Conservation (phyloP, 208 protist species). For the Entamoeba moshkovskii region DNA sequence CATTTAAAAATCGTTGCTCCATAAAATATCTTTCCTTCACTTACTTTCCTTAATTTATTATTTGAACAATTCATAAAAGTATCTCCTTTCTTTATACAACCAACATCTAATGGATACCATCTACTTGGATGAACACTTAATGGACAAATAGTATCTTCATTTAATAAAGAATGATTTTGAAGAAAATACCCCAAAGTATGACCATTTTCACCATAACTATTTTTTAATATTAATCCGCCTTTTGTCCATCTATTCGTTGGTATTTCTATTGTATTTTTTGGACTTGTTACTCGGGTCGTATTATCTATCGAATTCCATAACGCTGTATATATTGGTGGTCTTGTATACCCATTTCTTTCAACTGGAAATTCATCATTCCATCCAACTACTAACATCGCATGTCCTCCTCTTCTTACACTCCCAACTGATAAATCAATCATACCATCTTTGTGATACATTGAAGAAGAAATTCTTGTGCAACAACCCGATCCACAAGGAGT, state of each 20-base stretch:
- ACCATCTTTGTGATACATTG: not conserved
- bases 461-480: not conserved
- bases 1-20: not conserved
- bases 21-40: not conserved
- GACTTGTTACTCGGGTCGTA: not conserved
- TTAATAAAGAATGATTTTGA: not conserved
- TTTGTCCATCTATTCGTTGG: not conserved
- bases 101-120: not conserved
- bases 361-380: conserved; percentile 2
- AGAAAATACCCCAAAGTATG: not conserved
- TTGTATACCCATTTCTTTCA: not conserved
- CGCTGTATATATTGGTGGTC: not conserved
- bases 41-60: not conserved
- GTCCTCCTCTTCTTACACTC: not conserved
- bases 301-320: not conserved
- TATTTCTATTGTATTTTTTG: not conserved
- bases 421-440: not conserved
- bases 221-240: not conserved
- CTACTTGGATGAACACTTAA: not conserved
- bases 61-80: conserved; percentile 5
- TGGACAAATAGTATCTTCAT: not conserved
- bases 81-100: not conserved
- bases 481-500: not conserved
- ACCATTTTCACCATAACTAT: not conserved
- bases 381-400: not conserved